Evolutionary conservation across 768 basidiomycete species (phyloP).

Genomic region (Imleria badia): DNA sequence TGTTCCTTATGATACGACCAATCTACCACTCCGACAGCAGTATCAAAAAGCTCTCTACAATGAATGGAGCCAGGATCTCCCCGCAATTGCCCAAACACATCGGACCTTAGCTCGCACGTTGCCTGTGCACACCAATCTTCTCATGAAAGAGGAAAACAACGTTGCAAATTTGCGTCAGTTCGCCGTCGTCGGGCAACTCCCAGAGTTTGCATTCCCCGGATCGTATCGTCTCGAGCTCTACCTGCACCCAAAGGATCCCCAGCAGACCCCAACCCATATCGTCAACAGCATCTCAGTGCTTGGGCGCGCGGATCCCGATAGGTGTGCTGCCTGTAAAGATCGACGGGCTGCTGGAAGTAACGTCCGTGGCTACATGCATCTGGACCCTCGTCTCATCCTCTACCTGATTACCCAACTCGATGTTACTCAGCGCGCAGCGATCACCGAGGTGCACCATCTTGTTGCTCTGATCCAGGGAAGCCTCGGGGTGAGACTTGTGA

Average conservation of each 20-base stretch:
- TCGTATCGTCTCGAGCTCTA: conserved; percentile 22
- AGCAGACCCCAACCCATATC: neutral
- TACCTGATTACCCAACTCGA: conserved; percentile 4
- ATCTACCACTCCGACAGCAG: conserved; percentile 2
- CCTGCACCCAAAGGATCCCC: conserved; percentile 1
- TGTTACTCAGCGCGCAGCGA: neutral
- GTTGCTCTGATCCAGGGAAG: conserved; percentile 1
- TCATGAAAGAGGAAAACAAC: neutral
- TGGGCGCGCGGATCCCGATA: conserved; percentile 1
- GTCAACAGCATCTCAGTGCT: conserved; percentile 18
- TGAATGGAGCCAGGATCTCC: neutral
- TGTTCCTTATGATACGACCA: conserved; percentile 3
- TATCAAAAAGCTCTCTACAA: conserved; percentile 5
- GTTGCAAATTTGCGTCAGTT: conserved; percentile 6
- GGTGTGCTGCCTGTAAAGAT: conserved; percentile 11
- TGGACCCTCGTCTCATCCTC: conserved; percentile 16
- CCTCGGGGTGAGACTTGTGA: conserved; percentile 13
- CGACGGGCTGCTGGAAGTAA: conserved; percentile 9
- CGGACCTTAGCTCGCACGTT: neutral
- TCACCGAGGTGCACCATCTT: conserved; percentile 2
- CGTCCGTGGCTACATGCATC: conserved; percentile 15
- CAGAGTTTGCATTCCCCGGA: conserved; percentile 19
- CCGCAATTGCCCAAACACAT: neutral
- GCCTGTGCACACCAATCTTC: neutral
- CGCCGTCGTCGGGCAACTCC: conserved; percentile 1